Evolutionary conservation across 306 rosid species (phyloP), one percentile per base, ranked within the genome.

Genomic region (Neltuma alba): DNA sequence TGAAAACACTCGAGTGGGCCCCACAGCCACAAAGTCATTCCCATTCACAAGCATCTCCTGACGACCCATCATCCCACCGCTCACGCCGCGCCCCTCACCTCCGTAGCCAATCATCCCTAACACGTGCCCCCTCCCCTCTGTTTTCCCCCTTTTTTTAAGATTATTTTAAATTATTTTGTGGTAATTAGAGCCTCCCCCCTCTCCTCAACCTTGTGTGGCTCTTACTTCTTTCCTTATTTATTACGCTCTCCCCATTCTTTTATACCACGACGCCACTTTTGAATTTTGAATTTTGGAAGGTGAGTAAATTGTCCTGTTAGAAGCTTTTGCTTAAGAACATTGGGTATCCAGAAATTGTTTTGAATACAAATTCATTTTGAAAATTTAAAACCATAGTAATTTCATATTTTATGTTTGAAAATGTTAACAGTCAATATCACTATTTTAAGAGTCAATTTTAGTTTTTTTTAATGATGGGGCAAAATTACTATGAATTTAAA

Each of bases 131-230:
- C 4, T 0, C 14, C 27, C 7, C 28, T 21, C 6, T 4, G 20
- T 52, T 3, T 21, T 60, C 1, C 4, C 21, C 2, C 9, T 2
- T 1, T 38, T 66, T 9, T 37, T 23, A 2, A 37, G 6, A 1
- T 33, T 33, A 33, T 33, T 33, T 50, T 1, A 21, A n/a, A 37
- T 40, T 41, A 52, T 41, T 70, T 2, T 74, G 79, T 80, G 82
- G 82, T 61, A 71, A 60, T 60, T 60, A 34, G 30, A 38, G 3
- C 23, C 9, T 23, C 34, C 28, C 27, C 12, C 1, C 58, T 27
- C 31, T 0, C 0, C 20, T 71, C 74, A 0, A n/a, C n/a, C n/a
- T n/a, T n/a, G n/a, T 80, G 83, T 73, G 79, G 83, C 21, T 65
- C 65, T 14, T 0, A 13, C 28, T 47, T 5, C 41, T 40, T 62